A percentile compares a stretch with the other conserved stretches of the same genome.
Evolutionary conservation across 768 basidiomycete genomes (phyloP).

Genomic region (Lactifluus pinguis): DNA sequence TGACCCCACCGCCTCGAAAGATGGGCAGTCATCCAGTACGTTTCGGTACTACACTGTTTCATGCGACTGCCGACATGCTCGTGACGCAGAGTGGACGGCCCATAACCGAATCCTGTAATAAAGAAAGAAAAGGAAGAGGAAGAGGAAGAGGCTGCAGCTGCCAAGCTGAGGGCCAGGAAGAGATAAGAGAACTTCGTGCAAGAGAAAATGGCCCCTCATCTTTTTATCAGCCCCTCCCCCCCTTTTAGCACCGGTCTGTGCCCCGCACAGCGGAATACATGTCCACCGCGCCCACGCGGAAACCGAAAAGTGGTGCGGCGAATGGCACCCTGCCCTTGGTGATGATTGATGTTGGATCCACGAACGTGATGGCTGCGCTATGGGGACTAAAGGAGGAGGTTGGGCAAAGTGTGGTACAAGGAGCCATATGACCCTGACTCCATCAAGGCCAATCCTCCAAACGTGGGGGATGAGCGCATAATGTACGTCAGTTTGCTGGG

Average conservation of each 20-base stretch:
- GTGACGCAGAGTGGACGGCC: neutral
- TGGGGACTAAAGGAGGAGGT: slow-evolving; percentile 50
- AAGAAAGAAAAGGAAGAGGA: too few species aligned
- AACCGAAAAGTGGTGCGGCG: slow-evolving; percentile 24
- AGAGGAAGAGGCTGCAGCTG: too few species aligned
- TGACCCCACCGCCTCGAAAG: slow-evolving; percentile 32
- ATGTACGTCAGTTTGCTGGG: slow-evolving; percentile 34
- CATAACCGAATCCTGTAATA: slow-evolving; percentile 31
- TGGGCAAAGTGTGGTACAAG: slow-evolving; percentile 29
- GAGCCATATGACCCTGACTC: slow-evolving; percentile 49
- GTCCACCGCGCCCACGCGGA: slow-evolving; percentile 41
- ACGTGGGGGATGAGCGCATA: slow-evolving; percentile 36
- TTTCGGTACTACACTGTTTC: slow-evolving; percentile 39
- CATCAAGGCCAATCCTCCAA: slow-evolving; percentile 51
- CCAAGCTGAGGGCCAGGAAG: too few species aligned
- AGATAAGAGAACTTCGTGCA: too few species aligned
- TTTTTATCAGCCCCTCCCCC: too few species aligned
- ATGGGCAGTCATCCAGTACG: slow-evolving; percentile 36
- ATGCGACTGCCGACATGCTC: slow-evolving; percentile 34
- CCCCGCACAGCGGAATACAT: too few species aligned
- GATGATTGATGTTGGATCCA: slow-evolving; percentile 54
- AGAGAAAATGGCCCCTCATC: too few species aligned
- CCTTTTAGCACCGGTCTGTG: too few species aligned
- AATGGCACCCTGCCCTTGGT: slow-evolving; percentile 59
- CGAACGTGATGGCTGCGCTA: slow-evolving; percentile 68